phyloP scores from a whole-genome alignment of 495 filamentous ascomycete genomes.

The Daldinia decipiens region DNA sequence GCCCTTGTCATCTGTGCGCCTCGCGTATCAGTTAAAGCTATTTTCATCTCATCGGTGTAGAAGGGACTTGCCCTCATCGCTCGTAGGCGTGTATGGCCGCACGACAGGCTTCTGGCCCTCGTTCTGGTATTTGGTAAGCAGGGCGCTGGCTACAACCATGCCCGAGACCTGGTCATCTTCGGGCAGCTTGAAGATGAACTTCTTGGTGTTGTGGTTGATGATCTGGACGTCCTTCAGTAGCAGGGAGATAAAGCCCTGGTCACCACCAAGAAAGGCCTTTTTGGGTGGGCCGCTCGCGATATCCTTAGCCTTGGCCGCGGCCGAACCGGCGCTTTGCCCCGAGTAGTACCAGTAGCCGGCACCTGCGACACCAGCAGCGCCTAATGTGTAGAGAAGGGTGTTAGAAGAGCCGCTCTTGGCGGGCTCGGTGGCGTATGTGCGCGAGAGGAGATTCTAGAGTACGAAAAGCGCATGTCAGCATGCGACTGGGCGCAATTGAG shows the following conservation, averaged over 20 bases:
- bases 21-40: constrained; percentile 30
- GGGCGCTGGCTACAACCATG: constrained; percentile 79
- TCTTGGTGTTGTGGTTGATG: constrained; percentile 91
- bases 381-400: constrained; percentile 55
- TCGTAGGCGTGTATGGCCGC: constrained; percentile 91
- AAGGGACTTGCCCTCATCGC: constrained; percentile 74
- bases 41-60: background rate
- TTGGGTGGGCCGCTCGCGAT: constrained; percentile 54
- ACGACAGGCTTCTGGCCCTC: constrained; percentile 83
- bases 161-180: constrained; percentile 85
- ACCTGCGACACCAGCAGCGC: constrained; percentile 54
- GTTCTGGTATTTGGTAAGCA: constrained; percentile 88
- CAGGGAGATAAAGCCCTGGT: constrained; percentile 84
- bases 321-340: constrained; percentile 49
- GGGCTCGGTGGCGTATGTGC: constrained; percentile 65
- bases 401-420: constrained; percentile 54
- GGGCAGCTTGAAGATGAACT: constrained; percentile 82
- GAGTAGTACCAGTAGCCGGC: constrained; percentile 63
- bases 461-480: background rate
- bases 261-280: constrained; percentile 80
- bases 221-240: constrained; percentile 79
- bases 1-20: constrained; percentile 67
- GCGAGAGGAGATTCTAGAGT: constrained; percentile 51
- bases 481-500: constrained; percentile 44
- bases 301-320: constrained; percentile 61